phyloP scores from a whole-genome alignment of 2,329 filamentous ascomycete genomes.

The Botryotinia convoluta region DNA sequence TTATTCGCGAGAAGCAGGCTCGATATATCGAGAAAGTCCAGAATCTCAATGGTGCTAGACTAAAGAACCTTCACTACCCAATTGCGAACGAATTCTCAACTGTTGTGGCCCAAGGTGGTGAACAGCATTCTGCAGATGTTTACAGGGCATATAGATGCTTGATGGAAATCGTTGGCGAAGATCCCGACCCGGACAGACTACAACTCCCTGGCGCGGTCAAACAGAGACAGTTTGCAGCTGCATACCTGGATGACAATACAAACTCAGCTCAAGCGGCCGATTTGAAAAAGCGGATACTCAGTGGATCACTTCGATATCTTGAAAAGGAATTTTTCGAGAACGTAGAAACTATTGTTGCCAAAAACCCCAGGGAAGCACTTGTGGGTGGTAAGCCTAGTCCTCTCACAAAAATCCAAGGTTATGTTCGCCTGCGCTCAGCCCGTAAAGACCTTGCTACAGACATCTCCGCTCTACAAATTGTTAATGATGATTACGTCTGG shows the following conservation, averaged over 20 bases:
- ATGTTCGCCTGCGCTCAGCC: slow-evolving; percentile 75
- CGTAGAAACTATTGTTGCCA: slow-evolving; percentile 73
- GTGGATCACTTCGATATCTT: slow-evolving; percentile 74
- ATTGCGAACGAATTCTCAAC: slow-evolving; percentile 73
- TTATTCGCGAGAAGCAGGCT: slow-evolving; percentile 78
- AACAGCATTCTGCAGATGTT: slow-evolving; percentile 70
- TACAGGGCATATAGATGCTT: slow-evolving; percentile 81
- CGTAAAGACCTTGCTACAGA: slow-evolving; percentile 84
- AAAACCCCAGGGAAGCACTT: slow-evolving; percentile 83
- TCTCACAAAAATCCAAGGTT: slow-evolving; percentile 88
- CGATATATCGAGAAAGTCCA: slow-evolving; percentile 78
- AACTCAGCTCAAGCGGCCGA: slow-evolving; percentile 62
- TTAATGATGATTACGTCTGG: slow-evolving; percentile 86
- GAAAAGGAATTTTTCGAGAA: slow-evolving; percentile 79
- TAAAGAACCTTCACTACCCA: slow-evolving; percentile 65
- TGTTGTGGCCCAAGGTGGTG: slow-evolving; percentile 67
- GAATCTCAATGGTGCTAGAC: slow-evolving; percentile 70
- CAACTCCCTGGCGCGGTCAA: slow-evolving; percentile 63
- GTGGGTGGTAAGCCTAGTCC: slow-evolving; percentile 85
- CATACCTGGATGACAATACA: slow-evolving; percentile 73
- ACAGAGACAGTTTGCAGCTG: slow-evolving; percentile 72
- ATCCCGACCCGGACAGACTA: slow-evolving; percentile 55
- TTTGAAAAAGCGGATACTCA: slow-evolving; percentile 75
- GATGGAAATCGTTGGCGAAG: slow-evolving; percentile 74
- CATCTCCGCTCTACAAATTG: slow-evolving; percentile 74